These are phyloP conservation scores for Starmerella vaccinii DNA, from an alignment of 805 yeast genomes.

Conservation along the genomic window DNA sequence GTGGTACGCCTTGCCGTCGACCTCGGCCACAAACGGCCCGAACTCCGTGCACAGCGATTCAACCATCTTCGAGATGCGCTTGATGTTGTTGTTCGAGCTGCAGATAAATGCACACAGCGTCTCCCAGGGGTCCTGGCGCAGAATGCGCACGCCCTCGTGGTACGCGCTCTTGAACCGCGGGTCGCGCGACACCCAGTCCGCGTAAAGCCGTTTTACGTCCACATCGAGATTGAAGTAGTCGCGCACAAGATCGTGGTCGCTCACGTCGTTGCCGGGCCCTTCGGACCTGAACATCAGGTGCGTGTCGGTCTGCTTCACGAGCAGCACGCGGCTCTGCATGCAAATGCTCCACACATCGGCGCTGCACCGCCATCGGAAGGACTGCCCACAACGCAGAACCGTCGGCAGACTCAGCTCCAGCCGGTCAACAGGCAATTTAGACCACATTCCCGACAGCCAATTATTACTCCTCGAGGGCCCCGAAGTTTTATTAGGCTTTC, in stretches of 20 bases:
- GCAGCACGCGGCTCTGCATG: slow-evolving; percentile 46
- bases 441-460: slow-evolving; percentile 20
- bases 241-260: slow-evolving; percentile 35
- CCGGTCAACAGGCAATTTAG: slow-evolving; percentile 19
- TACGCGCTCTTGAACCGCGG: slow-evolving; percentile 22
- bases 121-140: slow-evolving; percentile 97
- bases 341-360: slow-evolving; percentile 47
- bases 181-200: slow-evolving; percentile 45
- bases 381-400: slow-evolving; percentile 76
- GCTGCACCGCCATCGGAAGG: slow-evolving; percentile 65
- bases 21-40: slow-evolving; percentile 50
- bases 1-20: slow-evolving; percentile 48
- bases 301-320: slow-evolving; percentile 50
- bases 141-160: slow-evolving; percentile 64
- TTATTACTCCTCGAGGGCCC: too few relatives aligned
- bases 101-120: slow-evolving; percentile 82
- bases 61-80: slow-evolving; percentile 88
- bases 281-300: slow-evolving; percentile 41
- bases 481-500: too few relatives aligned
- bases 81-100: slow-evolving; percentile 90
- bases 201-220: slow-evolving; percentile 44
- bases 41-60: slow-evolving; percentile 59
- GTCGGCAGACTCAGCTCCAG: slow-evolving; percentile 49
- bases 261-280: slow-evolving; percentile 20
- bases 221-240: slow-evolving; percentile 66